Percentiles rank a stretch among this genome's conserved stretches.
Conservation (phyloP, 2,329 filamentous ascomycete genomes). For the Ascochyta fabae region DNA sequence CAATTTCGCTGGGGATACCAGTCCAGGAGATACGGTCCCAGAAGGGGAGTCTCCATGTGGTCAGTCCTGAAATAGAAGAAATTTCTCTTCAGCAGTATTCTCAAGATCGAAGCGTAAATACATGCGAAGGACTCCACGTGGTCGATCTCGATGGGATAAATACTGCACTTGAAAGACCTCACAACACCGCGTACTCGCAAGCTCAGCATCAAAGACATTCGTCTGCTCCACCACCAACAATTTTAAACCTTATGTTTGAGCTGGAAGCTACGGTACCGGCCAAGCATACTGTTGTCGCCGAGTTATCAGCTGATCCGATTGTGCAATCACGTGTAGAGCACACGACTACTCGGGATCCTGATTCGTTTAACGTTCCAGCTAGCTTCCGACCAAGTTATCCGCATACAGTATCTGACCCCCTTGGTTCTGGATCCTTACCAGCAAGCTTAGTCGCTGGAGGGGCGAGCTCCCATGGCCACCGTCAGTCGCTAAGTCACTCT, state of each 20-base stretch:
- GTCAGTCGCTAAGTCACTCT: not conserved
- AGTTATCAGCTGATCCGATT: slow-evolving; percentile 25
- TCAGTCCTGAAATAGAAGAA: not conserved
- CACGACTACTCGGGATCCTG: not conserved
- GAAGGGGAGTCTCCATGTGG: slow-evolving; percentile 1
- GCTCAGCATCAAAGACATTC: slow-evolving; percentile 9
- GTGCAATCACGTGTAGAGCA: not conserved
- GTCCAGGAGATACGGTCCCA: not conserved
- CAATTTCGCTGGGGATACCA: not conserved
- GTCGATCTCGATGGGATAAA: not conserved
- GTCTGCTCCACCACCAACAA: slow-evolving; percentile 1
- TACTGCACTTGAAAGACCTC: not conserved
- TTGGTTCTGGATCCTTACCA: slow-evolving; percentile 15
- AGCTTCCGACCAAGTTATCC: slow-evolving; percentile 1
- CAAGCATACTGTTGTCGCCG: slow-evolving; percentile 20
- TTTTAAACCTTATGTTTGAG: slow-evolving; percentile 18
- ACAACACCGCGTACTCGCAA: not conserved
- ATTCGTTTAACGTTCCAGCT: not conserved
- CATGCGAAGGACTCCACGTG: not conserved
- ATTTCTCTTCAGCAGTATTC: not conserved
- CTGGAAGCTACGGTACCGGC: slow-evolving; percentile 16
- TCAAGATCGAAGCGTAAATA: not conserved
- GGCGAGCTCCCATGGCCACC: slow-evolving; percentile 1
- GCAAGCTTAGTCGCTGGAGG: slow-evolving; percentile 32
- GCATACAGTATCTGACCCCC: slow-evolving; percentile 11